Percentiles rank a stretch among this genome's conserved stretches.
These are phyloP conservation scores for Cornus controversa DNA, from an alignment of 148 eudicot genomes.

Conservation along the genomic window DNA sequence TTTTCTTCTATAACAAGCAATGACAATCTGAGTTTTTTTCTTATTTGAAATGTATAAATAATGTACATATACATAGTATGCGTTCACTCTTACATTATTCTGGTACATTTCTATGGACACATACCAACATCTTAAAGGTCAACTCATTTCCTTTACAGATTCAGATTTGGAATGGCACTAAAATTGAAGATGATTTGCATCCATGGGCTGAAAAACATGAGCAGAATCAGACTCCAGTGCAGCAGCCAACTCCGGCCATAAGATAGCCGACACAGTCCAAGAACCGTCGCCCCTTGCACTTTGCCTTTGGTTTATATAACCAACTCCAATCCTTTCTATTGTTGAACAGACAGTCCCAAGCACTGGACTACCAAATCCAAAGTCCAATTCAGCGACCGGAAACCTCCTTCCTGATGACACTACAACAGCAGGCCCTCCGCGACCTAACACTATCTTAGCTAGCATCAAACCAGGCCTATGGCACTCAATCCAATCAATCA, in stretches of 20 bases:
- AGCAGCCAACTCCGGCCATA: slow-evolving; percentile 38
- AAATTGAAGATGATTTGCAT: slow-evolving; percentile 19
- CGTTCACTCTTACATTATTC: not conserved
- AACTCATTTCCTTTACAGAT: not conserved
- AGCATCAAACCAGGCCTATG: slow-evolving; percentile 36
- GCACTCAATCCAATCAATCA: slow-evolving; percentile 41
- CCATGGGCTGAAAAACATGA: slow-evolving; percentile 35
- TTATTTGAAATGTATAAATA: not conserved
- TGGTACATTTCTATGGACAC: not conserved
- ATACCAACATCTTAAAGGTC: not conserved
- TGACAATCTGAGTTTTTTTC: not conserved
- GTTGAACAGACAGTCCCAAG: slow-evolving; percentile 37
- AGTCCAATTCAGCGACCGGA: slow-evolving; percentile 17
- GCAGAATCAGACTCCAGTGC: slow-evolving; percentile 34
- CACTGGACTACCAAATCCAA: slow-evolving; percentile 28
- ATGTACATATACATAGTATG: not conserved
- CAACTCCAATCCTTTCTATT: slow-evolving; percentile 38
- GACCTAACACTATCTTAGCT: slow-evolving; percentile 29
- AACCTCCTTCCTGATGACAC: slow-evolving; percentile 25
- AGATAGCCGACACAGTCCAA: slow-evolving; percentile 36
- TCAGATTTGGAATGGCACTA: slow-evolving; percentile 4
- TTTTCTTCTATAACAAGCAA: not conserved
- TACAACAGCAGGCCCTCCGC: slow-evolving; percentile 30
- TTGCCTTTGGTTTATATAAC: slow-evolving; percentile 37
- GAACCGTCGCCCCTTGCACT: slow-evolving; percentile 34